Evolutionary conservation across 2,329 filamentous ascomycete genomes (phyloP), one percentile per base, ranked within the genome.

Genomic region (Monilinia fructicola): DNA sequence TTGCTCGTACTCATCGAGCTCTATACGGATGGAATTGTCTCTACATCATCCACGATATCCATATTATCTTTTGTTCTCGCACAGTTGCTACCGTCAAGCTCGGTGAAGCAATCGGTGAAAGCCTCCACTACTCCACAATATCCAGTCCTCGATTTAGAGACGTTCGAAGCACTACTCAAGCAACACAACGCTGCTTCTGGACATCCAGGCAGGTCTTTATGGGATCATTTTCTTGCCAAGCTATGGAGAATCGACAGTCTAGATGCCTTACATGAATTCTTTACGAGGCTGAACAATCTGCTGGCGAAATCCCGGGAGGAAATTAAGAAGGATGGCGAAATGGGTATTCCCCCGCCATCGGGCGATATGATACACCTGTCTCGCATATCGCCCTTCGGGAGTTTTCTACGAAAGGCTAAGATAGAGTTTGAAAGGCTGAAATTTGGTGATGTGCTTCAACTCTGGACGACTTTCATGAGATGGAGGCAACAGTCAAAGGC

Each of bases 221-320:
- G 93, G 87, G 93, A 98, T 75, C 81, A 90, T 2, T 91, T 97
- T 66, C 83, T 98, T 16, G 85, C 86, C 65, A 89, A 88, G 69
- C 80, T 98, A 31, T 98, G 95, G 94, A 83, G 84, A 21, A 86
- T 98, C 71, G 87, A 93, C 74, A 94, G 90, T 26, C 84, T 96
- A 14, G 87, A 98, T 78, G 86, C 88, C 0, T 79, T 98, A n/a
- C 87, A 93, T 74, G 81, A 82, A 2, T 94, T 96, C 76, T 91
- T 96, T 74, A 83, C 84, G 40, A 80, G 80, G 28, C 81, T 90
- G 21, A 78, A 81, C 5, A 77, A 78, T 31, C 78, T 91, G 42
- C 78, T 95, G 59, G 82, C 81, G 65, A 89, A 85, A 74, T 83
- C 85, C 21, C 85, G 84, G 70, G 86, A 88, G 42, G 85, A 90